Evolutionary conservation across 306 rosid species (phyloP).

Genomic region (Abrus pulchellus): DNA sequence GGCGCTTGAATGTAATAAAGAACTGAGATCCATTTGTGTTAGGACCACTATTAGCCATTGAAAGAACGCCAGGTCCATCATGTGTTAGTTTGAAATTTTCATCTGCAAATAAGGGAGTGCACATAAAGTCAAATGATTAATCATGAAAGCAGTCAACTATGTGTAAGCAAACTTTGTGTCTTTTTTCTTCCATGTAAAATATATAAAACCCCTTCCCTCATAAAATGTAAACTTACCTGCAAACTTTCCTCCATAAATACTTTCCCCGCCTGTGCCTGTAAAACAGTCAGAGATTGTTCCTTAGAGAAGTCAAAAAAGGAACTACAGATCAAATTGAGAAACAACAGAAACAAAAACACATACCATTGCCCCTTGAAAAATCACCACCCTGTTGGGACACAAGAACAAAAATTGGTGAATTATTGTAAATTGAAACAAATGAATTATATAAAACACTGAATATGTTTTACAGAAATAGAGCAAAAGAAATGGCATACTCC

Average conservation of each 20-base stretch:
- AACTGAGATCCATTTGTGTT: constrained; percentile 98
- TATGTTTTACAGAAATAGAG: background rate
- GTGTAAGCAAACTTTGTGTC: background rate
- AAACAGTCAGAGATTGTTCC: constrained; percentile 56
- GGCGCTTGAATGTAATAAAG: constrained; percentile 87
- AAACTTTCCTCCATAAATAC: constrained; percentile 96
- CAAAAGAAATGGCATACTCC: constrained; percentile 3
- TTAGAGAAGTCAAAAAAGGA: constrained; percentile 51
- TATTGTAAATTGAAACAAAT: constrained; percentile 37
- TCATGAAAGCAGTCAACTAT: constrained; percentile 38
- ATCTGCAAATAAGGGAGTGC: constrained; percentile 66
- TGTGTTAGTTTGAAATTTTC: constrained; percentile 84
- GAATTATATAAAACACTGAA: constrained; percentile 1
- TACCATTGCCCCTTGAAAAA: constrained; percentile 93
- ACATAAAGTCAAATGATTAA: constrained; percentile 43
- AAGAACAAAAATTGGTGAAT: constrained; percentile 28
- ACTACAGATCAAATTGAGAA: constrained; percentile 42
- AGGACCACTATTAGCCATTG: constrained; percentile 97
- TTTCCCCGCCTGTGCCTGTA: constrained; percentile 98
- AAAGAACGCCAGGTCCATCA: constrained; percentile 89
- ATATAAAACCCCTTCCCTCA: constrained; percentile 26
- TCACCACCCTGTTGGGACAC: constrained; percentile 90
- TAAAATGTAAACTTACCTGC: constrained; percentile 65
- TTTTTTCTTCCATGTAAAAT: constrained; percentile 19
- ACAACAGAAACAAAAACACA: constrained; percentile 46